Evolutionary conservation across 2,329 filamentous ascomycete genomes (phyloP), one percentile per base, ranked within the genome.

Genomic region (Ascochyta viciae-villosae): DNA sequence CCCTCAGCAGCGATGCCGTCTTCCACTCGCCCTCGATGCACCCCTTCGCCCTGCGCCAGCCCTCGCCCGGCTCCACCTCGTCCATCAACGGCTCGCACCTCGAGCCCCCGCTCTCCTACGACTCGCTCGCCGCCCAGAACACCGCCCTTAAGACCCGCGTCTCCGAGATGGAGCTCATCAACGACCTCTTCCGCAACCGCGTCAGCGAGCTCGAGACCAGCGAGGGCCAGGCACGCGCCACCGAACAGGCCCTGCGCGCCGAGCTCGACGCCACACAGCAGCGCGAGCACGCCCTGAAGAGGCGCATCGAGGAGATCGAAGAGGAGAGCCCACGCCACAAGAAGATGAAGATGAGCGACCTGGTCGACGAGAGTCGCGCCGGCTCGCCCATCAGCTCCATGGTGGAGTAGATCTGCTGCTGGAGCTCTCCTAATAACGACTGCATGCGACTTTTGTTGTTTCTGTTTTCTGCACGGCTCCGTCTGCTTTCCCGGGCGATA

Each of bases 91-190:
- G 79, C 46, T 87, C 88, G 43, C 83, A 87, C 61, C 80, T 88
- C 52, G 90, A 93, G 55, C 81, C 86, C 4, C 86, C 90, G 0
- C 89, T 92, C 71, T 89, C 88, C 3, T 92, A 91, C 74, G 91
- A 96, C 71, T 88, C 90, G 58, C 84, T 96, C 23, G 81, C 92
- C 48, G 88, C 89, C 1, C 86, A 89, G 59, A 96, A 96, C 74
- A 90, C 90, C 5, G 89, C 88, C 46, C 82, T 98, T n/a, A 96
- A 96, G 79, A 99, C 95, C 0, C 88, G 95, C 38, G 94, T 99
- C 31, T 95, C 89, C 66, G 95, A 99, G 76, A 84, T 99, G 23
- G 95, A 99, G 74, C 85, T 99, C 48, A 97, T 99, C 80, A 97
- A 87, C 68, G 84, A 88, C 50, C 77, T 90, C 19, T 90, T 89